A percentile compares a stretch with the other conserved stretches of the same genome.
These are phyloP conservation scores for Thraustochytrium sp. DNA, from an alignment of 352 stramenopile genomes.

Conservation along the genomic window DNA sequence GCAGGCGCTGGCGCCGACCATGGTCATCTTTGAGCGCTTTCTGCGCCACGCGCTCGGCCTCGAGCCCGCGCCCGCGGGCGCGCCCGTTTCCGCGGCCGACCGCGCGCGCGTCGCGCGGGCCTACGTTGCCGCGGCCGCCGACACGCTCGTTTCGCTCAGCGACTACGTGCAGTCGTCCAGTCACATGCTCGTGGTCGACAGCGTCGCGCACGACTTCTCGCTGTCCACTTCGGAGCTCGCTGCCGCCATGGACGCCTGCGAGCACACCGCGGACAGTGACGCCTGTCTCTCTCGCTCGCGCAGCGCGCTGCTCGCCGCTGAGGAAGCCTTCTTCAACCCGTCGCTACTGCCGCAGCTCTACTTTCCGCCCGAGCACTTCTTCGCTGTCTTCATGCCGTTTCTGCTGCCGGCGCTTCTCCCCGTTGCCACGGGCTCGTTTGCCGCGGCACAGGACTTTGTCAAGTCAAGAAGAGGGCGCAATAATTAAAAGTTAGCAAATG, in stretches of 20 bases:
- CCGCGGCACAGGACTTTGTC: not conserved
- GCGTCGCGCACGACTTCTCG: not conserved
- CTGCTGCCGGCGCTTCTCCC: not conserved
- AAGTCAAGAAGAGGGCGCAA: too few species aligned
- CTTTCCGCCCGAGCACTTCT: constrained; percentile 12
- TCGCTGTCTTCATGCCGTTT: constrained; percentile 19
- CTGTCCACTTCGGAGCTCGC: not conserved
- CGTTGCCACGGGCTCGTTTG: not conserved
- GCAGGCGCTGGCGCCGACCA: not conserved
- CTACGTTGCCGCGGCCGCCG: not conserved
- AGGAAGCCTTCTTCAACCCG: constrained; percentile 16
- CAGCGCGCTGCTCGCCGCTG: not conserved
- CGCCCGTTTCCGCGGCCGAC: not conserved
- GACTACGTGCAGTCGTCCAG: not conserved
- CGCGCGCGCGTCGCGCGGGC: not conserved
- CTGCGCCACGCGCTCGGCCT: not conserved
- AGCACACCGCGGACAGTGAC: not conserved
- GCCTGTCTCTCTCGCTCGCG: not conserved
- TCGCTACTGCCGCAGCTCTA: constrained; percentile 17
- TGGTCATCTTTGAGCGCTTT: not conserved
- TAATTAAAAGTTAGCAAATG: too few species aligned
- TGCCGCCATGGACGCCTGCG: not conserved
- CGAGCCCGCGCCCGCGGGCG: not conserved
- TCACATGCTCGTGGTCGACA: not conserved
- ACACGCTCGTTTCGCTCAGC: not conserved